Evolutionary conservation across 202 grass and related monocot genomes (phyloP).

Genomic region (Schoenoplectus triqueter): DNA sequence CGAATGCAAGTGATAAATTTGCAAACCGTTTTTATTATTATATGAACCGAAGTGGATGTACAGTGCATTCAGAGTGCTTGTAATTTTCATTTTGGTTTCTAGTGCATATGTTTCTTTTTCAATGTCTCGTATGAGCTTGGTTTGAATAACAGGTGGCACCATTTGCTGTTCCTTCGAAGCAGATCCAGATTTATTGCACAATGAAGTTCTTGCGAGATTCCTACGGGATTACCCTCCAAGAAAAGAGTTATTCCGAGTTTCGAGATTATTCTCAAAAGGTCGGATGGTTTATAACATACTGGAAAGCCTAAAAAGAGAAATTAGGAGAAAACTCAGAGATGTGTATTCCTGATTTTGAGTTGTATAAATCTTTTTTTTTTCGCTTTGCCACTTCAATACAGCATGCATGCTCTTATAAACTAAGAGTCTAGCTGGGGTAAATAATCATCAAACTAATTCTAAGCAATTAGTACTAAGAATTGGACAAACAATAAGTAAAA

Average conservation of each 20-base stretch:
- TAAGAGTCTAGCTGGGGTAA: no score
- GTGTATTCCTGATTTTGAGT: neutral
- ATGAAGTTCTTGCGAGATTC: neutral
- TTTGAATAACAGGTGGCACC: neutral
- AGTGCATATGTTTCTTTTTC: neutral
- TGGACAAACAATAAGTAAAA: no score
- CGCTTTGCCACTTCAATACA: no score
- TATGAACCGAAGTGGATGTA: neutral
- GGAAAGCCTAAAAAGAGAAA: neutral
- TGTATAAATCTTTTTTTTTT: neutral
- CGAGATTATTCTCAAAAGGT: no score
- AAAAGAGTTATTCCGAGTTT: no score
- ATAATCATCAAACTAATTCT: no score
- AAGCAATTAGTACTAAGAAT: no score
- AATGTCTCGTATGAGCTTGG: neutral
- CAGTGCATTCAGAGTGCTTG: neutral
- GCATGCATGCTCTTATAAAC: no score
- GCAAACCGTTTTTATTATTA: slow-evolving; percentile 5
- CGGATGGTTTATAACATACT: no score
- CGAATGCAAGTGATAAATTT: slow-evolving; percentile 21
- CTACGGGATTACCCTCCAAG: neutral
- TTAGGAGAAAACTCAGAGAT: neutral
- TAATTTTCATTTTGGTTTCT: neutral
- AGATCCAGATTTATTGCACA: neutral
- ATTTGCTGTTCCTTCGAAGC: slow-evolving; percentile 25